Conservation (phyloP, 2,329 filamentous ascomycete species). For the Aspergillus neoniger region DNA sequence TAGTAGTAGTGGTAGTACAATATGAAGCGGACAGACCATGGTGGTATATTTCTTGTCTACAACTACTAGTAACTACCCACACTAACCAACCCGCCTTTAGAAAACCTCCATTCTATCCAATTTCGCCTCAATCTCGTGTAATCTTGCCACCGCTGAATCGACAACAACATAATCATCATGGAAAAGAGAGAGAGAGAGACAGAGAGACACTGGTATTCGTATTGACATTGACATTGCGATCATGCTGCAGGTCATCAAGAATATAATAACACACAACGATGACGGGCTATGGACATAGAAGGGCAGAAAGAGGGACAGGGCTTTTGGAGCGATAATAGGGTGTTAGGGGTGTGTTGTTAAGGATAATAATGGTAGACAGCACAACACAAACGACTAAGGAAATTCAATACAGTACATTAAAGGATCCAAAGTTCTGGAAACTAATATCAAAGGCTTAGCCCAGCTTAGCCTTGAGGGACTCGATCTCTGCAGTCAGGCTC, state of each 20-base stretch:
- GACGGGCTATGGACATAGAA: constrained; percentile 21
- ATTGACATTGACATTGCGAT: constrained; percentile 20
- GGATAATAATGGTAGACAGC: constrained; percentile 1
- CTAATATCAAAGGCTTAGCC: constrained; percentile 39
- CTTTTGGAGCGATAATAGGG: constrained; percentile 11
- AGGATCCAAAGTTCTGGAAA: background rate
- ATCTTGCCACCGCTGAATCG: background rate
- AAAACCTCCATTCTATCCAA: background rate
- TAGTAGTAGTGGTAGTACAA: background rate
- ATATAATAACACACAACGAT: constrained; percentile 16
- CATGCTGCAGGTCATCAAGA: constrained; percentile 18
- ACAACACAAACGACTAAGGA: background rate
- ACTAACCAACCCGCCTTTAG: background rate
- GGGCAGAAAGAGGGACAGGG: constrained; percentile 8
- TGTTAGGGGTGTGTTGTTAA: background rate
- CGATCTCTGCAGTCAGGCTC: constrained; percentile 70
- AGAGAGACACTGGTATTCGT: background rate
- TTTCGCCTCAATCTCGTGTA: background rate
- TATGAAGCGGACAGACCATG: background rate
- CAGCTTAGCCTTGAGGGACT: constrained; percentile 76
- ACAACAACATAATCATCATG: constrained; percentile 1
- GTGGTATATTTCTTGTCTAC: background rate
- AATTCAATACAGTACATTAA: constrained; percentile 15
- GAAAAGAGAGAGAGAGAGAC: background rate
- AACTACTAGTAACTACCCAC: background rate